These are phyloP conservation scores for Psophocarpus tetragonolobus DNA, from an alignment of 306 rosid species.

Conservation along the genomic window DNA sequence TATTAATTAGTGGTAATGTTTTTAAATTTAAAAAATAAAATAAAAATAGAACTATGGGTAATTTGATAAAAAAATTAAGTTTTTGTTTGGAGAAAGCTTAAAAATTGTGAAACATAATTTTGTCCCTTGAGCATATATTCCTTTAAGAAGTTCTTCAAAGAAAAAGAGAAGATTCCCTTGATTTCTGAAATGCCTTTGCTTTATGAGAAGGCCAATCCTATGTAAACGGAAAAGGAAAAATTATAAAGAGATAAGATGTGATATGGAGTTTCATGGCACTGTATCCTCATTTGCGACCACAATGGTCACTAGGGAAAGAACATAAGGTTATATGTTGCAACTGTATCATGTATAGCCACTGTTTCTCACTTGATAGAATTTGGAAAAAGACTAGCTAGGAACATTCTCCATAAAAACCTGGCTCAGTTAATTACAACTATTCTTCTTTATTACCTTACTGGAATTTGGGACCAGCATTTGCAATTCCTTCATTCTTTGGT, in stretches of 20 bases:
- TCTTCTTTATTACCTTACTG: slow-evolving; percentile 56
- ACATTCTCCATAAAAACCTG: neutral
- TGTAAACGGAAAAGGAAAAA: neutral
- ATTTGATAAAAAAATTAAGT: too few species aligned
- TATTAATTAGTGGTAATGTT: too few species aligned
- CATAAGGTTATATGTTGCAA: neutral
- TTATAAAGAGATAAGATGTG: neutral
- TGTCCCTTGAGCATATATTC: neutral
- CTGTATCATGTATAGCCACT: neutral
- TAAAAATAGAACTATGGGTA: too few species aligned
- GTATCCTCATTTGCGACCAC: slow-evolving; percentile 15
- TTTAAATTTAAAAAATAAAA: too few species aligned
- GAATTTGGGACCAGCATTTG: slow-evolving; percentile 87
- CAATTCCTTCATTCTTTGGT: slow-evolving; percentile 72
- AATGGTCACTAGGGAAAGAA: neutral
- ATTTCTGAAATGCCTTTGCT: neutral
- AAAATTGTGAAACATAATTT: neutral
- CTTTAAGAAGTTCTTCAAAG: neutral
- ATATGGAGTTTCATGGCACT: neutral
- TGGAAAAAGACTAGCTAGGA: neutral
- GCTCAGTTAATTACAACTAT: neutral
- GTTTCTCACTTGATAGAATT: neutral
- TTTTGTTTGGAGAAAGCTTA: neutral
- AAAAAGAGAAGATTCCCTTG: neutral
- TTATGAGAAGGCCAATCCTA: neutral